Base-by-base conservation (phyloP, 2,329 filamentous ascomycete genomes). In the Colletotrichum higginsianum region DNA sequence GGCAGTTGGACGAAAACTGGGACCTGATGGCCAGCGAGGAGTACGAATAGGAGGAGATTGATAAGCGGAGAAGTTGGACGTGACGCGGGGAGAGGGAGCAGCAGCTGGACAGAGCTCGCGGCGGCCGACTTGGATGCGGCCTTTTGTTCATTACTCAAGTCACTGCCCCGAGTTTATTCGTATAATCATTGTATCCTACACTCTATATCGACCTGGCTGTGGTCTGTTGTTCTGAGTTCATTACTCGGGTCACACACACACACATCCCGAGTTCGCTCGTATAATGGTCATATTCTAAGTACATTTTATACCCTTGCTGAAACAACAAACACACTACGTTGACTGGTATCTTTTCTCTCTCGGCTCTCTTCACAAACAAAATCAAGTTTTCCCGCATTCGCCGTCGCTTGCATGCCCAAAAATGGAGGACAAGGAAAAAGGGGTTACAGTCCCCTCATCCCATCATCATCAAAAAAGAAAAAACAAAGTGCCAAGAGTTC, bases 1-100 rank as follows among this genome's bases (percentile, higher is more conserved):
- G 70, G 56, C 65, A 71, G 46, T 64, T 71, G 56, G 16, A 70
- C 30, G 52, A 65, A 13, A 42, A 63, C 61, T 74, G 70, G 70
- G 47, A 71, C 30, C 38, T 63, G 30, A 46, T 42, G 4, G 30
- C 49, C n/a, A 52, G 40, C 13, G 35, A 46, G 35, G 52, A 23
- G 16, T 15, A 30, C 7, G 23, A 26, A 8, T 23, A 18, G 1
- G 23, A 26, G 30, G 46, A 49, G 30, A 35, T 9, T 9, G 30
- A 9, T 2, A 35, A 35, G 30, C 30, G 30, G 30, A 35, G 30
- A 35, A 35, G 30, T 35, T 8, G 30, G 30, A 35, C 15, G 11
- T 40, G 9, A 26, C 40, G 26, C 40, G 56, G 18, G 40, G 46
- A 12, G 42, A 35, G 30, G 6, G 42, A 15, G 4, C 60, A 16